phyloP scores from a whole-genome alignment of 768 basidiomycete species.

The Boletus sp. region DNA sequence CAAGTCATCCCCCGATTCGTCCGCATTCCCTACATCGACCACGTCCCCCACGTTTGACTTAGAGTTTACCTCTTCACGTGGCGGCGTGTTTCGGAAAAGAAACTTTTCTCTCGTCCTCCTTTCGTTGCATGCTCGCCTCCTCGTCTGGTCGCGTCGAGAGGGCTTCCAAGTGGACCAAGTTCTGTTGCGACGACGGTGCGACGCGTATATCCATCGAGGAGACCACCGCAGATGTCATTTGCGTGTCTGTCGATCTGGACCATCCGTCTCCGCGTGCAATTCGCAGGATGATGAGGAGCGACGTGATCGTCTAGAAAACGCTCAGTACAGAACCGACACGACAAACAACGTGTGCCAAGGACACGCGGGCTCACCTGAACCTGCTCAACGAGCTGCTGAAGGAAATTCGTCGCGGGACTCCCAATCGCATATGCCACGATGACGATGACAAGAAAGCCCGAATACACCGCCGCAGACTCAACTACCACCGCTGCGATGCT shows the following conservation, averaged over 20 bases:
- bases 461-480: slow-evolving; percentile 47
- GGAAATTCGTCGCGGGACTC: slow-evolving; percentile 41
- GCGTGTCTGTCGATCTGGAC: slow-evolving; percentile 1
- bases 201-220: background rate
- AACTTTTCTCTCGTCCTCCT: background rate
- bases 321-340: background rate
- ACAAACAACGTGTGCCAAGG: background rate
- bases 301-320: slow-evolving; percentile 35
- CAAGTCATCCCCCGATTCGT: too few relatives aligned
- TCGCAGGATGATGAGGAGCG: slow-evolving; percentile 39
- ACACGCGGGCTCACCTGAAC: slow-evolving; percentile 7
- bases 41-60: too few relatives aligned
- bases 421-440: slow-evolving; percentile 41
- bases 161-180: background rate
- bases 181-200: background rate
- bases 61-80: too few relatives aligned
- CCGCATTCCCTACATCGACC: too few relatives aligned
- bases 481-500: slow-evolving; percentile 39
- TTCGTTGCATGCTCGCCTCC: background rate
- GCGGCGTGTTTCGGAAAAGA: background rate
- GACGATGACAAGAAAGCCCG: slow-evolving; percentile 39
- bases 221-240: background rate
- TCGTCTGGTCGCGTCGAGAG: background rate
- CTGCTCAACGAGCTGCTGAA: slow-evolving; percentile 22
- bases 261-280: slow-evolving; percentile 38